These are phyloP conservation scores for Solidago caesia DNA, from an alignment of 129 eudicot genomes.

Conservation along the genomic window DNA sequence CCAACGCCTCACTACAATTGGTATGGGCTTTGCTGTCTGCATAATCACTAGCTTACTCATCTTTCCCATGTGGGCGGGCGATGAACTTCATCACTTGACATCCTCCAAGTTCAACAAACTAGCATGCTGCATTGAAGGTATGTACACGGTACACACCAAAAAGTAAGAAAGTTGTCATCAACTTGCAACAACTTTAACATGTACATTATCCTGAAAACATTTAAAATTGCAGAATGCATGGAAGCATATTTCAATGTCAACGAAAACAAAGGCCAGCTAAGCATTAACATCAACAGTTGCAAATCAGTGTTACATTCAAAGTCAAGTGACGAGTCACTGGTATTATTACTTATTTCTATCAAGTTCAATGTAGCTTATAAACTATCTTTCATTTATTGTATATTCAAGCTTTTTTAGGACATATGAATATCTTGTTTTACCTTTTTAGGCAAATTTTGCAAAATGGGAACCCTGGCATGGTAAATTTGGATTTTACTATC, in stretches of 20 bases:
- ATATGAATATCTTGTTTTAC: not conserved
- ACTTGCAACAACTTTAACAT: conserved; percentile 1
- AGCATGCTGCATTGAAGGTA: conserved; percentile 66
- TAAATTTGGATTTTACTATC: conserved; percentile 64
- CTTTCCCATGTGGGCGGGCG: conserved; percentile 84
- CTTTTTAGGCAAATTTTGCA: conserved; percentile 71
- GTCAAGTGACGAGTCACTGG: conserved; percentile 79
- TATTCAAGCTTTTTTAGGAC: not conserved
- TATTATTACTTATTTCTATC: conserved; percentile 27
- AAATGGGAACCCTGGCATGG: conserved; percentile 98
- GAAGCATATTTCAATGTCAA: conserved; percentile 52
- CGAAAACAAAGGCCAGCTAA: conserved; percentile 43
- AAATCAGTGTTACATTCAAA: conserved; percentile 66
- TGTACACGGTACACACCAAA: not conserved
- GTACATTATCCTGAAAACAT: conserved; percentile 1
- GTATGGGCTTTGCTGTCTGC: conserved; percentile 72
- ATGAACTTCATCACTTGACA: conserved; percentile 64
- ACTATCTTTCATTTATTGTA: not conserved
- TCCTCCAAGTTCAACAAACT: conserved; percentile 62
- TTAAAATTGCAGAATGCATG: conserved; percentile 53
- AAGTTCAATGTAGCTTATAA: not conserved
- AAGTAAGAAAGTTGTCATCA: not conserved
- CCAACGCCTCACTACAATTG: conserved; percentile 60
- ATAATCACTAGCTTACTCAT: conserved; percentile 61
- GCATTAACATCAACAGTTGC: conserved; percentile 44